phyloP scores from a whole-genome alignment of 2,329 filamentous ascomycete species.

The Fusarium pseudocircinatum region DNA sequence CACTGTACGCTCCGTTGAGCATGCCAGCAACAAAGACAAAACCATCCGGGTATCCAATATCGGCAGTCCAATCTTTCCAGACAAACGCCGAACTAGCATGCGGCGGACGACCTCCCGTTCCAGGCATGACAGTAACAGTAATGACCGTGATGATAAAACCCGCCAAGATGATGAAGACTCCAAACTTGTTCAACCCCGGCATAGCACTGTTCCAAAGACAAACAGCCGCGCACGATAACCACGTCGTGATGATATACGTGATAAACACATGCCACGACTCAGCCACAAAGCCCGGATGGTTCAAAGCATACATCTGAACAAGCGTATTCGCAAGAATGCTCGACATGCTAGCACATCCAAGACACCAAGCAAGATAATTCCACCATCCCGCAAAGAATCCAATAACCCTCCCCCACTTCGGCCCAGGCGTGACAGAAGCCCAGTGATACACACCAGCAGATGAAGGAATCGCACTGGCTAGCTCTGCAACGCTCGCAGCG shows the following conservation, averaged over 20 bases:
- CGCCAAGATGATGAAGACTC: constrained; percentile 58
- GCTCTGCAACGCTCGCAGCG: constrained; percentile 67
- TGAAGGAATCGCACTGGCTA: constrained; percentile 70
- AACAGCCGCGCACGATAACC: constrained; percentile 51
- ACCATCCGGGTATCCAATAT: constrained; percentile 53
- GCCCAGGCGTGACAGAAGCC: constrained; percentile 66
- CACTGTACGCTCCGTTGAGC: constrained; percentile 74
- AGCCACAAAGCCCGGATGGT: constrained; percentile 50
- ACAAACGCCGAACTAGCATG: constrained; percentile 51
- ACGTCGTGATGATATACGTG: constrained; percentile 52
- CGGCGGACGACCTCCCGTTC: constrained; percentile 39
- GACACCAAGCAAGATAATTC: constrained; percentile 55
- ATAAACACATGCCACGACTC: constrained; percentile 57
- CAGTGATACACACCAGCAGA: constrained; percentile 70
- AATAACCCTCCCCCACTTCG: constrained; percentile 58
- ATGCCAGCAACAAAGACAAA: constrained; percentile 55
- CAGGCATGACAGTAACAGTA: constrained; percentile 63
- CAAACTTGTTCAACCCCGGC: constrained; percentile 63
- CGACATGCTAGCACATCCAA: constrained; percentile 53
- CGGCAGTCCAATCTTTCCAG: constrained; percentile 52
- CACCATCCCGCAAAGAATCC: constrained; percentile 59
- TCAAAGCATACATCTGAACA: constrained; percentile 56
- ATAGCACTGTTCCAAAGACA: constrained; percentile 65
- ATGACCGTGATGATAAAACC: constrained; percentile 66
- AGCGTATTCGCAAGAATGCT: constrained; percentile 54